Percentiles rank a stretch among this genome's conserved stretches.
Conservation (phyloP, 352 stramenopile species). For the Globisporangium polare region DNA sequence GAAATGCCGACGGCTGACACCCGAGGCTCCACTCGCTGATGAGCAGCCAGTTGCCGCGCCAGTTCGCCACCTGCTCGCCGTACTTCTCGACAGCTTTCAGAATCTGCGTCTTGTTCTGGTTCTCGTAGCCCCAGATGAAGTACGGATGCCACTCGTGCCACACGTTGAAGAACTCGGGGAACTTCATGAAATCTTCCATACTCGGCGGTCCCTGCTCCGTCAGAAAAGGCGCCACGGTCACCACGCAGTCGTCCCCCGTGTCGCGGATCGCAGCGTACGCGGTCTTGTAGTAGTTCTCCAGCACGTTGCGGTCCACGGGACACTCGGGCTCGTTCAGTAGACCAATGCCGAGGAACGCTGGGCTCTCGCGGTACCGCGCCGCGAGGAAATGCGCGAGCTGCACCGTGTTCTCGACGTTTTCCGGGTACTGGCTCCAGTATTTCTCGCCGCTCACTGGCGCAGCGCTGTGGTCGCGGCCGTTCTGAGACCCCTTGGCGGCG, state of each 20-base stretch:
- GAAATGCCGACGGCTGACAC: constrained; percentile 53
- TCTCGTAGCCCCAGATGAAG: constrained; percentile 63
- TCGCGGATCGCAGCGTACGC: constrained; percentile 53
- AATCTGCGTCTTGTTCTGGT: constrained; percentile 51
- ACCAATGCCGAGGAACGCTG: constrained; percentile 62
- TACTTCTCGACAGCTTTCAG: constrained; percentile 53
- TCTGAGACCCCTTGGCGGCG: constrained; percentile 71
- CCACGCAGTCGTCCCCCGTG: constrained; percentile 51
- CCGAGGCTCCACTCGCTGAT: constrained; percentile 85
- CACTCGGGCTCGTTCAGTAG: constrained; percentile 80
- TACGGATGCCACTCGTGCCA: constrained; percentile 57
- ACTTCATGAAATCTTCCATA: constrained; percentile 39
- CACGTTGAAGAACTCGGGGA: constrained; percentile 37
- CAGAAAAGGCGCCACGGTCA: constrained; percentile 48
- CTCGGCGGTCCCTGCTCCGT: constrained; percentile 40
- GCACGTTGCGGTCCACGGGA: constrained; percentile 36
- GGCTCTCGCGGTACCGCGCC: constrained; percentile 32
- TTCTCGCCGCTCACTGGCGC: constrained; percentile 28
- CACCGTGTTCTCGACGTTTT: constrained; percentile 73
- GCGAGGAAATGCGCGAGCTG: constrained; percentile 48
- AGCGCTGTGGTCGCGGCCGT: constrained; percentile 74
- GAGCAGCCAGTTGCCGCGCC: constrained; percentile 70
- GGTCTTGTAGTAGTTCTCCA: constrained; percentile 55
- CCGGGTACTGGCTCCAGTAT: constrained; percentile 43
- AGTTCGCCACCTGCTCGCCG: constrained; percentile 45